phyloP scores from a whole-genome alignment of 768 basidiomycete genomes.

The Suillus subluteus region DNA sequence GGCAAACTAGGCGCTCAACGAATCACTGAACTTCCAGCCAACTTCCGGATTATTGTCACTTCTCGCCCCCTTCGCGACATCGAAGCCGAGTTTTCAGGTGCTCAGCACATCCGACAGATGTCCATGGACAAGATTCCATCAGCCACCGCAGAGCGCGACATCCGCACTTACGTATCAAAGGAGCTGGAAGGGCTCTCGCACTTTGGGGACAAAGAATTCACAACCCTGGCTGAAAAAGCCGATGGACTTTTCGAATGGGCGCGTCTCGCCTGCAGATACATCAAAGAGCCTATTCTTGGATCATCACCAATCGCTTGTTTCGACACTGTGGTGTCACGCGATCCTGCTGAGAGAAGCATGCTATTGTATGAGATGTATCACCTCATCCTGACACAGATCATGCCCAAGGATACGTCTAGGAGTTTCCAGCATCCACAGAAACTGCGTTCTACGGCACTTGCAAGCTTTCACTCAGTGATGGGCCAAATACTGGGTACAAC shows the following conservation, averaged over 20 bases:
- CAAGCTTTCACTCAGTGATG: background rate
- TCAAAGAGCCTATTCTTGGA: no score
- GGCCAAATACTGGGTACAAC: background rate
- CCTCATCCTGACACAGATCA: no score
- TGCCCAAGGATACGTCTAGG: no score
- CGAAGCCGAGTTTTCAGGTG: background rate
- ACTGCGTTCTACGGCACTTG: no score
- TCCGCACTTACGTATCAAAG: background rate
- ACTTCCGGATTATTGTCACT: constrained; percentile 16
- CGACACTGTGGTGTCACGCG: no score
- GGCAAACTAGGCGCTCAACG: background rate
- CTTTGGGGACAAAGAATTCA: background rate
- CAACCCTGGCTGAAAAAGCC: no score
- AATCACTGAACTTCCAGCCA: constrained; percentile 11
- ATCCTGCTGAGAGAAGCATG: no score
- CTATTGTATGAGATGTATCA: no score
- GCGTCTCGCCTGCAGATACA: no score
- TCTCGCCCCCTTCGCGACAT: background rate
- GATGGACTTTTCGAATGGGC: background rate
- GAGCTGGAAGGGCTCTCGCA: background rate
- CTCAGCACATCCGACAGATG: background rate
- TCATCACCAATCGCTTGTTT: no score
- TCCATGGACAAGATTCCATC: background rate
- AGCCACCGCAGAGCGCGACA: background rate
- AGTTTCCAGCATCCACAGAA: no score